Conservation (phyloP, 768 basidiomycete species). For the Chalciporus pseudorubinellus region DNA sequence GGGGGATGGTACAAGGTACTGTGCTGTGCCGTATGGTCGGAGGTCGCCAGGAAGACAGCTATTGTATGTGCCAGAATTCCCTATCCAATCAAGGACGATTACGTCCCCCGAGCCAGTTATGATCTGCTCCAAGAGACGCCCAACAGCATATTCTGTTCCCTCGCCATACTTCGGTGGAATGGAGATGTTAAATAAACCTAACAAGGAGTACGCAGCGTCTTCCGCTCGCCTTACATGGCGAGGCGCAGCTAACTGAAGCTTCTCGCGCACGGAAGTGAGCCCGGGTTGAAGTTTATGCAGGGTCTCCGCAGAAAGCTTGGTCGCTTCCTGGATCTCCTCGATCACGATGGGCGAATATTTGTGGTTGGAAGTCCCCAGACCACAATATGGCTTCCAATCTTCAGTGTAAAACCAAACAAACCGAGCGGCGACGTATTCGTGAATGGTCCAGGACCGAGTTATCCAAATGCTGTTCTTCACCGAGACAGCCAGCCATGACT, state of each 20-base stretch:
- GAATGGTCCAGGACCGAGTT: slow-evolving; percentile 5
- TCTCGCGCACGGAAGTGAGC: slow-evolving; percentile 5
- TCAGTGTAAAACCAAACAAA: slow-evolving; percentile 10
- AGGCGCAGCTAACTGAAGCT: slow-evolving; percentile 9
- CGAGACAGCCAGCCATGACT: neutral
- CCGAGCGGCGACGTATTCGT: slow-evolving; percentile 7
- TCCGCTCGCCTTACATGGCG: slow-evolving; percentile 6
- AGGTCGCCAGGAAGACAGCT: slow-evolving; percentile 7
- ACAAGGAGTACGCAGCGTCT: slow-evolving; percentile 13
- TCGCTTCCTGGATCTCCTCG: slow-evolving; percentile 9
- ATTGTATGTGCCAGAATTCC: slow-evolving; percentile 5
- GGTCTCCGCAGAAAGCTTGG: neutral
- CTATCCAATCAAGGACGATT: slow-evolving; percentile 9
- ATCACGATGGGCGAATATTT: slow-evolving; percentile 5
- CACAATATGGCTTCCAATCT: slow-evolving; percentile 1
- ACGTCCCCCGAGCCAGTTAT: slow-evolving; percentile 5
- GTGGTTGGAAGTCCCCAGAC: slow-evolving; percentile 2
- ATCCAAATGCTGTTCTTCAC: slow-evolving; percentile 7
- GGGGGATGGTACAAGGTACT: neutral
- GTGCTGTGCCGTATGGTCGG: neutral
- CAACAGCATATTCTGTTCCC: slow-evolving; percentile 2
- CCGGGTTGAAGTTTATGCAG: slow-evolving; percentile 7
- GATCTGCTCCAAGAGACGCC: slow-evolving; percentile 5
- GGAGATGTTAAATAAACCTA: slow-evolving; percentile 4
- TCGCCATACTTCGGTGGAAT: slow-evolving; percentile 12